phyloP scores from a whole-genome alignment of 1,139 yeast genomes.

The Candida gigantensis region DNA sequence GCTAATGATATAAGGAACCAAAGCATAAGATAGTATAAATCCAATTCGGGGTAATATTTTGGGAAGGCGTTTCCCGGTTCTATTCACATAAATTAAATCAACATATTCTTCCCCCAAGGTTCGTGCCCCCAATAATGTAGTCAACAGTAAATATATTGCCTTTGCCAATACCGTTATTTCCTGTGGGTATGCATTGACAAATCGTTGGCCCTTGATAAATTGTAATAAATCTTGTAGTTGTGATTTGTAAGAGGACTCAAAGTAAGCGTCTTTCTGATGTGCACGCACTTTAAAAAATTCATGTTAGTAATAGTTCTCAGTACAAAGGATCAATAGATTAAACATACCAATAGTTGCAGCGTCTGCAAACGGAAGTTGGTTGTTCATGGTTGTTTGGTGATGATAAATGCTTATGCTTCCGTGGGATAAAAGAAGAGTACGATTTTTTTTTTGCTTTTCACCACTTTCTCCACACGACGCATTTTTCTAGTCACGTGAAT shows the following conservation, averaged over 20 bases:
- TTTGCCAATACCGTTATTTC: constrained; percentile 63
- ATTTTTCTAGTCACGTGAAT: too few relatives aligned
- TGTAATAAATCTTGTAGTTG: constrained; percentile 61
- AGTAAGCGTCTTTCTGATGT: constrained; percentile 82
- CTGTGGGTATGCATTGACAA: constrained; percentile 62
- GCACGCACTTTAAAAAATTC: constrained; percentile 56
- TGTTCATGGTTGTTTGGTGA: constrained; percentile 4
- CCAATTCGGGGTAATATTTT: constrained; percentile 46
- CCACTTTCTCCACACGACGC: neutral
- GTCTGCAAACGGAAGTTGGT: constrained; percentile 46
- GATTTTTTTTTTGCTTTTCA: constrained; percentile 3
- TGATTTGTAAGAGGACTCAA: constrained; percentile 55
- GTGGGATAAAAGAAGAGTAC: too few relatives aligned
- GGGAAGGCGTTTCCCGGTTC: constrained; percentile 54
- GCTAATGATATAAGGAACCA: constrained; percentile 55
- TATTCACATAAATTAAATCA: constrained; percentile 70
- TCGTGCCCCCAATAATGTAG: constrained; percentile 74
- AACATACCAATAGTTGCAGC: constrained; percentile 51
- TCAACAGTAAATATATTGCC: constrained; percentile 62
- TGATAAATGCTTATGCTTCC: too few relatives aligned
- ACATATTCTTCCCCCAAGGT: constrained; percentile 95
- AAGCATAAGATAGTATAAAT: constrained; percentile 55
- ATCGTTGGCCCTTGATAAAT: constrained; percentile 63
- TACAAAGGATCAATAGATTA: neutral
- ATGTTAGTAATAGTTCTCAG: constrained; percentile 6